Evolutionary conservation across 768 basidiomycete species (phyloP).

Genomic region (Collybia sordida): DNA sequence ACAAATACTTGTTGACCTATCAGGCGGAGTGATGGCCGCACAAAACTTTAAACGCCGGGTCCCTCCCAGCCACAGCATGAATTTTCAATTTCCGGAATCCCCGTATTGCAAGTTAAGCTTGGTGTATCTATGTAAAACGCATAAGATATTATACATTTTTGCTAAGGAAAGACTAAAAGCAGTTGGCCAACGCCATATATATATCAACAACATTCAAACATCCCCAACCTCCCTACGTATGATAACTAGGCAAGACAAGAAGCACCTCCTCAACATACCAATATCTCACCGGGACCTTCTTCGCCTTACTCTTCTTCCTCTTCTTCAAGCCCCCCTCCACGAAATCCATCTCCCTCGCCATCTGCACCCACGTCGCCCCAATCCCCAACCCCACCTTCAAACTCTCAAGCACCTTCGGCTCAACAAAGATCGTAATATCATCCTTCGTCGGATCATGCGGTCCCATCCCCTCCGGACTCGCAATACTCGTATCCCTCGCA

Average conservation of each 20-base stretch:
- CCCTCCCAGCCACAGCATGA: too few species aligned
- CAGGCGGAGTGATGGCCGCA: too few species aligned
- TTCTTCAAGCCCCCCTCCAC: constrained; percentile 17
- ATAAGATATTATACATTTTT: too few species aligned
- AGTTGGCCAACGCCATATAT: too few species aligned
- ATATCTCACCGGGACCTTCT: constrained; percentile 28
- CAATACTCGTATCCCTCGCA: constrained; percentile 26
- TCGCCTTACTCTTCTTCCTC: constrained; percentile 33
- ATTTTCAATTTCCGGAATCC: too few species aligned
- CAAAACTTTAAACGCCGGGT: too few species aligned
- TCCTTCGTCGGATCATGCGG: constrained; percentile 56
- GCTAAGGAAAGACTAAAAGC: neutral
- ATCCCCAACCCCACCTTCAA: constrained; percentile 58
- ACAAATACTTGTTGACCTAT: too few species aligned
- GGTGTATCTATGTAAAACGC: too few species aligned
- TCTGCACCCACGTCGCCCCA: constrained; percentile 68
- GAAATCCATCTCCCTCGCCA: constrained; percentile 39
- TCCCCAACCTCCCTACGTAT: constrained; percentile 19
- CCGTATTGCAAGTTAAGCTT: too few species aligned
- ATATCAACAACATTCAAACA: too few species aligned
- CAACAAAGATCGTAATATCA: constrained; percentile 58
- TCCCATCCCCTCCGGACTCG: constrained; percentile 13
- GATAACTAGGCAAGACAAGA: constrained; percentile 38
- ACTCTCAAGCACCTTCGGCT: constrained; percentile 39
- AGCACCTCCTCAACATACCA: constrained; percentile 46